phyloP scores from a whole-genome alignment of 352 stramenopile genomes.

The Globisporangium megalacanthum region DNA sequence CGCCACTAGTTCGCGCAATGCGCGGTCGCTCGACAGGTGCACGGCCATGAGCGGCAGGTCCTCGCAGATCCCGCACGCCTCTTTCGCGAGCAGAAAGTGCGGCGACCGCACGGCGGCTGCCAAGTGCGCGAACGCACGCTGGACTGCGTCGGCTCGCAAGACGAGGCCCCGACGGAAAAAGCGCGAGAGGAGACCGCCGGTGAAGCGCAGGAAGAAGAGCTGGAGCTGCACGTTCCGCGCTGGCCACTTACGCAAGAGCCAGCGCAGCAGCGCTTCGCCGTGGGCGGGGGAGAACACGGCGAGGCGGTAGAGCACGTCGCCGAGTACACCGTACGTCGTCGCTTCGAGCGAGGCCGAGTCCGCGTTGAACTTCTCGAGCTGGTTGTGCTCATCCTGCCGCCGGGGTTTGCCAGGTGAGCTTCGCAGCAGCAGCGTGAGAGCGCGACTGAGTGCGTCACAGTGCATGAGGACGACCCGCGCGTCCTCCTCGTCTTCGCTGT shows the following conservation, averaged over 20 bases:
- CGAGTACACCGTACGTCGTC: conserved; percentile 53
- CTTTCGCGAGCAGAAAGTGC: conserved; percentile 70
- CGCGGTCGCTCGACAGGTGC: conserved; percentile 51
- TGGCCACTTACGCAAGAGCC: conserved; percentile 74
- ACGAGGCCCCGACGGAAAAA: conserved; percentile 56
- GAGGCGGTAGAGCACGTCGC: conserved; percentile 58
- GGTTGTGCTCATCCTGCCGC: conserved; percentile 32
- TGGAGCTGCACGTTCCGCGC: conserved; percentile 66
- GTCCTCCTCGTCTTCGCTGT: conserved; percentile 24
- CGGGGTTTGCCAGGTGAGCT: conserved; percentile 42
- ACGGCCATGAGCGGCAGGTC: conserved; percentile 69
- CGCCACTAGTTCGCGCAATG: conserved; percentile 51
- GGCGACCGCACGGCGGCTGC: conserved; percentile 49
- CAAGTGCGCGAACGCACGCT: conserved; percentile 45
- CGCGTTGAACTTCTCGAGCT: conserved; percentile 62
- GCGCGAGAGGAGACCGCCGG: conserved; percentile 45
- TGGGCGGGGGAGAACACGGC: conserved; percentile 54
- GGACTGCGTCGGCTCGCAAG: conserved; percentile 40
- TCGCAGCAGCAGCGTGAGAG: conserved; percentile 49
- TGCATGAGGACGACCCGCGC: conserved; percentile 20
- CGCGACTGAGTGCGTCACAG: conserved; percentile 40
- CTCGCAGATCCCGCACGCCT: conserved; percentile 54
- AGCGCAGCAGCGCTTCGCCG: conserved; percentile 52
- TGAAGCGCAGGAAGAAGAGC: conserved; percentile 72
- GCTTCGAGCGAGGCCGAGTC: conserved; percentile 58